Evolutionary conservation across 2,329 filamentous ascomycete genomes (phyloP), one percentile per base, ranked within the genome.

Genomic region (Fusarium vanettenii): DNA sequence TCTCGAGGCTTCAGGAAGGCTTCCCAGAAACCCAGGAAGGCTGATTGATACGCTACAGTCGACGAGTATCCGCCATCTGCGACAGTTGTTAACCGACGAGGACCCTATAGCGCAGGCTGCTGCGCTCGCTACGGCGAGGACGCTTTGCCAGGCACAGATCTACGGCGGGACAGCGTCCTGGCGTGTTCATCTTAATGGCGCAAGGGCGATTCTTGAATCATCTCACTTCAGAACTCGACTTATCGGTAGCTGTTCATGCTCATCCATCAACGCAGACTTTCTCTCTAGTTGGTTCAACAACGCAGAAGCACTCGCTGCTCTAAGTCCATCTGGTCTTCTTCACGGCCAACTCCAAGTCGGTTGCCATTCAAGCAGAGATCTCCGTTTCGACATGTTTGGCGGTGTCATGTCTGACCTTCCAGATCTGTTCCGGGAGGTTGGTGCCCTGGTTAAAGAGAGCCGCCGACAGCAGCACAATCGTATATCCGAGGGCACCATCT

Each of bases 231-330:
- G 13, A 6, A n/a, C 50, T 0, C 29, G 52, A 0, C 2, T 25
- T 1, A 31, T 3, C 1, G 25, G 25, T 4, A 6, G n/a, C 6
- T n/a, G 22, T 4, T 5, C 63, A 0, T 35, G 8, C 2, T 2
- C 14, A 1, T 48, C 50, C 8, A 43, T 37, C 2, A 65, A 27
- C 10, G 48, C 60, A 1, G 35, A 39, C 7, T 75, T 75, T 4
- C n/a, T 75, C 0, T 60, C 66, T 1, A 75, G 72, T 10, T 75
- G 72, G 72, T 74, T 72, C 18, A 69, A 75, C 29, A 74, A 75
- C 22, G 72, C 69, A 4, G 72, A 75, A 22, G 72, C 29, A 29
- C 31, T 75, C 1, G 71, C 72, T 11, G 72, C 72, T 2, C 48
- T 75, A 2, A 74, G 71, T 6, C 69, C 72, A 1, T 22, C 69